Evolutionary conservation across 768 basidiomycete species (phyloP), one percentile per base, ranked within the genome.

Genomic region (Mycena leptocephala): DNA sequence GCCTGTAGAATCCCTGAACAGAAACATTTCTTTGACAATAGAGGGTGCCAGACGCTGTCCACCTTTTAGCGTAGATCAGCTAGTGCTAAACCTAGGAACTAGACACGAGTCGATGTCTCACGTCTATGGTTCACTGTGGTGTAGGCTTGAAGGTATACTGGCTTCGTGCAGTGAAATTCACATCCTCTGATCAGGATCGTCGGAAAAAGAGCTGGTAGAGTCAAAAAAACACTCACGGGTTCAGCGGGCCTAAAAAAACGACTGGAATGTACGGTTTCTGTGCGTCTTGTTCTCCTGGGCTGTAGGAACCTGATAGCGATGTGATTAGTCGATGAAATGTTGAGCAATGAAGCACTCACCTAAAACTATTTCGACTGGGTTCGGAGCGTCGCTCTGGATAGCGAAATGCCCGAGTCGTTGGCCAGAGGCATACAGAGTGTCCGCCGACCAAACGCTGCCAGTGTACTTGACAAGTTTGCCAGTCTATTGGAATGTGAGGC

Each of bases 141-240:
- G 55, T 56, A 56, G 55, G 55, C 55, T 56, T 56, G 55, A 56
- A 56, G 55, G 55, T 56, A 56, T 56, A 56, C 55, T 56, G 55
- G 55, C 55, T 56, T 56, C 55, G 55, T 56, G 55, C 16, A 56
- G 55, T 56, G 55, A 56, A 56, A 56, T 56, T 56, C 55, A 26
- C 55, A 56, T 56, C 55, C 55, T 56, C 55, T 56, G 55, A 56
- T 30, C n/a, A 24, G 24, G 55, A 56, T 56, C 55, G 55, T 56
- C n/a, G 11, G 30, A 32, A 56, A 56, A 56, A 56, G 55, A 56
- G 55, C 26, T 56, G 55, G 55, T 56, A 56, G 24, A 56, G 55
- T 56, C 55, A 56, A 56, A 26, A 56, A 7, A 56, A 56, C n/a
- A n/a, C 55, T 56, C 55, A 56, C 55, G 55, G 55, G 55, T 56